Evolutionary conservation across 2,329 filamentous ascomycete species (phyloP).

Genomic region (Penicillium decumbens): DNA sequence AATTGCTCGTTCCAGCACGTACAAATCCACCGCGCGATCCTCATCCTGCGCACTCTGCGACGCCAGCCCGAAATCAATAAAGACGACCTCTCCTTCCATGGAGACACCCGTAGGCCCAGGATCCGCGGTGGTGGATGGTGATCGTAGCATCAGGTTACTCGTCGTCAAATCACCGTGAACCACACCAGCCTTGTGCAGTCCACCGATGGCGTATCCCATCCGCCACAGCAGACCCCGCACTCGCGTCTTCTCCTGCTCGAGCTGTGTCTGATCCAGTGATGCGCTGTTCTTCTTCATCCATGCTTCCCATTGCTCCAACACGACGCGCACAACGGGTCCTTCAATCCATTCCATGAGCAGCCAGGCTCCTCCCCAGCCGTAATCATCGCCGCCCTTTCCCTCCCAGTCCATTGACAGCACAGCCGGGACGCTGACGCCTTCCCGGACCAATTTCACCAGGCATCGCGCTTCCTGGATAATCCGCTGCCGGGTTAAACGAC

Average conservation of each 20-base stretch:
- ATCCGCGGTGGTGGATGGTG: slow-evolving; percentile 25
- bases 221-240: slow-evolving; percentile 62
- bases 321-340: slow-evolving; percentile 64
- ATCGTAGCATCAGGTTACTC: slow-evolving; percentile 85
- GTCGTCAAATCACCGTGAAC: slow-evolving; percentile 96
- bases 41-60: slow-evolving; percentile 78
- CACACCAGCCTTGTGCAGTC: slow-evolving; percentile 75
- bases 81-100: slow-evolving; percentile 68
- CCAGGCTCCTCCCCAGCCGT: slow-evolving; percentile 65
- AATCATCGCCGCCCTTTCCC: slow-evolving; percentile 49
- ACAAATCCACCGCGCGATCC: slow-evolving; percentile 91
- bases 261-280: slow-evolving; percentile 29
- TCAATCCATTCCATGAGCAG: slow-evolving; percentile 80
- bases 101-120: slow-evolving; percentile 22
- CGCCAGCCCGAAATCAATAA: slow-evolving; percentile 93
- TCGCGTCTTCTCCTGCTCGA: slow-evolving; percentile 44
- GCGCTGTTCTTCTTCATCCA: slow-evolving; percentile 39
- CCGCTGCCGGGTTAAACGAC: slow-evolving; percentile 77
- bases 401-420: slow-evolving; percentile 67
- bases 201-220: slow-evolving; percentile 68
- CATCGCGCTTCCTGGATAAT: slow-evolving; percentile 86
- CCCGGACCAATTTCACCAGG: slow-evolving; percentile 69
- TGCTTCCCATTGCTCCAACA: slow-evolving; percentile 65
- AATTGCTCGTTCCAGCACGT: slow-evolving; percentile 92
- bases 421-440: slow-evolving; percentile 76